phyloP scores from a whole-genome alignment of 768 basidiomycete genomes.

The Podaxis mareebaensis region DNA sequence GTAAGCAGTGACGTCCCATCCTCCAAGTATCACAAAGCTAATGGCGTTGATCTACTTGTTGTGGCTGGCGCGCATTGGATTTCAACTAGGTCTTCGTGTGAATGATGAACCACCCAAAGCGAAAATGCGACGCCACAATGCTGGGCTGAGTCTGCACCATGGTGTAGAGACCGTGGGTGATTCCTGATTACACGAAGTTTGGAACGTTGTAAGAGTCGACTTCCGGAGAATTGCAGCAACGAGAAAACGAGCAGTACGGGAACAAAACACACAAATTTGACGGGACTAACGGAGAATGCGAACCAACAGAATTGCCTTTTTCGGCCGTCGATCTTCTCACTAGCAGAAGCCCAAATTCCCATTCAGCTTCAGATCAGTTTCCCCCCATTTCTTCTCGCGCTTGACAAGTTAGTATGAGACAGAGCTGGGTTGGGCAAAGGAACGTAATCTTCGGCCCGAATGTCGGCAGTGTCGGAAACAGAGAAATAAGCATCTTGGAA shows the following conservation, averaged over 20 bases:
- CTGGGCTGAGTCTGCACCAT: not conserved
- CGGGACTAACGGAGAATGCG: not conserved
- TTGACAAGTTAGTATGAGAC: too few species aligned
- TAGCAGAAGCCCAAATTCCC: not conserved
- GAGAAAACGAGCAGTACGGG: too few species aligned
- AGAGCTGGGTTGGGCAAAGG: too few species aligned
- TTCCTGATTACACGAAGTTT: not conserved
- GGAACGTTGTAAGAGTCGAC: not conserved
- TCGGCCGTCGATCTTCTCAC: slow-evolving; percentile 1
- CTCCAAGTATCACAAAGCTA: not conserved
- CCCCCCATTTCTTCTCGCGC: too few species aligned
- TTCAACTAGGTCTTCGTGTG: not conserved
- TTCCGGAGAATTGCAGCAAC: too few species aligned
- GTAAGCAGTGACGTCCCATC: not conserved
- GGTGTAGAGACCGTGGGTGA: too few species aligned
- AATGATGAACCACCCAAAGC: not conserved
- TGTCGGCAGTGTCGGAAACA: too few species aligned
- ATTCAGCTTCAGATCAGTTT: not conserved
- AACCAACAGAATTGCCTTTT: not conserved
- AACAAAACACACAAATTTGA: not conserved
- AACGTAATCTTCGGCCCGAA: too few species aligned
- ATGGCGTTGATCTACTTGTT: not conserved
- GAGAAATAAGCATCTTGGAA: too few species aligned
- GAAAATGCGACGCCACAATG: not conserved
- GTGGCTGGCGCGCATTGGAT: not conserved